These are phyloP conservation scores for Cymodocea nodosa DNA, from an alignment of 116 monocot genomes.

Conservation along the genomic window DNA sequence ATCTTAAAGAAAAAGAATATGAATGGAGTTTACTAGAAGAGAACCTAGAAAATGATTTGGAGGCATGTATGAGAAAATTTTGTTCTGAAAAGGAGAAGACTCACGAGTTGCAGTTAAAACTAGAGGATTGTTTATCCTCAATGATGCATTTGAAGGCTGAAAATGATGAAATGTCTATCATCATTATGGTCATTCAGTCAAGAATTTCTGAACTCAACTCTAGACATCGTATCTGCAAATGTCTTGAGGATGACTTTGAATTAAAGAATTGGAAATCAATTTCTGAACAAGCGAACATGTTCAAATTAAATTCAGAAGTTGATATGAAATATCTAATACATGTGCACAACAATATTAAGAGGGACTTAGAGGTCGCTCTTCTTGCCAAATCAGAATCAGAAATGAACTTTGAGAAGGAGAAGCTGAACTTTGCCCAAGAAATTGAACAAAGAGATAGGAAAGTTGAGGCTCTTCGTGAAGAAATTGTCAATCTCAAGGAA, in stretches of 20 bases:
- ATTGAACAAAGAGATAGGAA: too few relatives aligned
- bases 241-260: conserved; percentile 25
- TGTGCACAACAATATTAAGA: conserved; percentile 8
- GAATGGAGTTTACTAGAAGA: conserved; percentile 34
- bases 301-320: conserved; percentile 24
- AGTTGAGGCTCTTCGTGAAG: too few relatives aligned
- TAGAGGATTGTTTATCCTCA: conserved; percentile 27
- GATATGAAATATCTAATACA: conserved; percentile 17
- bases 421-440: too few relatives aligned
- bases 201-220: conserved; percentile 24
- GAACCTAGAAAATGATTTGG: conserved; percentile 35
- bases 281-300: conserved; percentile 25
- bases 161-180: conserved; percentile 34
- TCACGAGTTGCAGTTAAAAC: conserved; percentile 26
- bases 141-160: conserved; percentile 36
- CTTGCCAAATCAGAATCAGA: too few relatives aligned
- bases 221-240: not conserved
- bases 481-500: too few relatives aligned
- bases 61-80: conserved; percentile 29
- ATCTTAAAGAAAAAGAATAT: conserved; percentile 39
- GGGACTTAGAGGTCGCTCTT: too few relatives aligned
- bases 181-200: conserved; percentile 25
- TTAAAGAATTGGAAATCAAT: conserved; percentile 18
- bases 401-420: too few relatives aligned
- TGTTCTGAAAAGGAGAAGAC: conserved; percentile 22